Evolutionary conservation across 75 land plant species (phyloP).

Genomic region (Chamaecyparis obtusa): DNA sequence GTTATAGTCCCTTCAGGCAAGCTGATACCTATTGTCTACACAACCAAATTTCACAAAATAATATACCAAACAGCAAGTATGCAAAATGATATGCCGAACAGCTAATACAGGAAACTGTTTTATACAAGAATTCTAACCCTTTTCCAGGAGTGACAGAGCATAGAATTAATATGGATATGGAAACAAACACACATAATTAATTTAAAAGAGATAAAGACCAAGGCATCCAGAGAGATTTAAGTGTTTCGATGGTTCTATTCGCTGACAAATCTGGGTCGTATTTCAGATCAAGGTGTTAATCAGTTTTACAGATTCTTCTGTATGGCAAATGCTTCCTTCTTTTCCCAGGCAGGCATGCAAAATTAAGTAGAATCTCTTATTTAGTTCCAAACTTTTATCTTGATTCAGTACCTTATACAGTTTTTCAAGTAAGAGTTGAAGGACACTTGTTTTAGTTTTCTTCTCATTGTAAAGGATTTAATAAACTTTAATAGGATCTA

Average conservation of each 20-base stretch:
- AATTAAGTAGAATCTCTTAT: background rate
- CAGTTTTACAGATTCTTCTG: background rate
- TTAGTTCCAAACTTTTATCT: background rate
- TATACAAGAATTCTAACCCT: background rate
- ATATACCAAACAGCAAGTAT: background rate
- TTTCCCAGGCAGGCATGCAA: background rate
- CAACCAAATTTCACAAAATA: background rate
- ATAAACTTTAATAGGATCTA: background rate
- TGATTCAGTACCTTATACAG: background rate
- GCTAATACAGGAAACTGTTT: background rate
- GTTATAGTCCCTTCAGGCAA: background rate
- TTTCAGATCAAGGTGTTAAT: background rate
- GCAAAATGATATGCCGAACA: background rate
- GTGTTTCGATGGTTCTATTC: background rate
- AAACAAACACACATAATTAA: background rate
- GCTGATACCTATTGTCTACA: background rate
- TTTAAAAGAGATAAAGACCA: background rate
- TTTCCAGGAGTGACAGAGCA: background rate
- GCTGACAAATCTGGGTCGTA: background rate
- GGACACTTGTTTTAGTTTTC: background rate
- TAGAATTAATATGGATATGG: background rate
- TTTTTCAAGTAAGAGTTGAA: background rate
- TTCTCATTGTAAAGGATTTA: background rate
- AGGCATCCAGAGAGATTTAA: background rate
- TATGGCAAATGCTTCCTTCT: background rate